Base-by-base conservation (phyloP, 2,329 filamentous ascomycete genomes). In the Colletotrichum magnum region DNA sequence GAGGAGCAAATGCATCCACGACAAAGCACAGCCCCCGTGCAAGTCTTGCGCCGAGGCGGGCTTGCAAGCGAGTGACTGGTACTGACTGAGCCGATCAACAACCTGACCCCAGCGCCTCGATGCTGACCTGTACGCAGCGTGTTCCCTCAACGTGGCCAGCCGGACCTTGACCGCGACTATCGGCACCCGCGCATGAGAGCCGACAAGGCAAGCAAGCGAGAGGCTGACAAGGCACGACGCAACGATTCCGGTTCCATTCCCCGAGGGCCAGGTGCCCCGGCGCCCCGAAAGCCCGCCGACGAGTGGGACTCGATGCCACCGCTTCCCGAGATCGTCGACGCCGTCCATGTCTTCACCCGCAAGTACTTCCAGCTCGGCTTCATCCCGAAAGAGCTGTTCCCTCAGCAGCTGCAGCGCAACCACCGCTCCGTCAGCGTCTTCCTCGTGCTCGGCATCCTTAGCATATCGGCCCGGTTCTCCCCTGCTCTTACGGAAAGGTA, bases 311-410 rank as follows among this genome's bases (percentile, higher is more conserved):
- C 82, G 4, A 77, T 89, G 15, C 86, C 87, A 12, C 83, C 84
- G 2, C 73, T 87, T 16, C 75, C 80, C 2, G 83, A 86, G 51
- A 81, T 88, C 59, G 79, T 88, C 26, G 86, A 88, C 57, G 86
- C 82, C 6, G 83, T 89, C 68, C 79, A 85, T 66, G 83, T 81
- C 50, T 89, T 90, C 72, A 88, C 83, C 1, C 79, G 79, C 6
- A 82, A 88, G 72, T 90, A 88, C 74, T 89, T 89, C 71, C 88
- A 90, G 75, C 83, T 89, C 6, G 86, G 88, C 26, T 90, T 90
- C 73, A 86, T 89, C 41, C 85, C 85, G 5, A 88, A 87, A 76
- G 79, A 85, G 26, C 77, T 82, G 58, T 88, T 89, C 60, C 79
- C 82, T 1, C 78, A 82, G 26, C 80, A 81, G 6, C 78, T 90